Conservation (phyloP, 23 red algal species). For the Gracilaria gracilis region DNA sequence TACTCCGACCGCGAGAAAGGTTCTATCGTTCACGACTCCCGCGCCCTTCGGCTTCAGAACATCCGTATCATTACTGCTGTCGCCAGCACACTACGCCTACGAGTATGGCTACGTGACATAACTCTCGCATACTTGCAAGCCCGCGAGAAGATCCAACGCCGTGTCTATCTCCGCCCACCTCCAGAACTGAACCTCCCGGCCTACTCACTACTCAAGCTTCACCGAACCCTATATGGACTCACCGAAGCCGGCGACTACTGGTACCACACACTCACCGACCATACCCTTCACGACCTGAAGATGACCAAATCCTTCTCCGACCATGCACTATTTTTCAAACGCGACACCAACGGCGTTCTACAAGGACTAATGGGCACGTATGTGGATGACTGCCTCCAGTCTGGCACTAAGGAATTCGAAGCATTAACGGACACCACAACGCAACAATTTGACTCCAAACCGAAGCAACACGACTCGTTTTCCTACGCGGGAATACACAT, state of each 20-base stretch:
- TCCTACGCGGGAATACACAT: not conserved
- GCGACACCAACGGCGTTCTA: not conserved
- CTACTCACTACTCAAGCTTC: not conserved
- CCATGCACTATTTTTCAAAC: not conserved
- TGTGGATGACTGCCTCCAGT: conserved; percentile 42
- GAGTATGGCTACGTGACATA: conserved; percentile 27
- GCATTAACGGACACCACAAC: not conserved
- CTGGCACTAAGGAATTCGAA: conserved; percentile 35
- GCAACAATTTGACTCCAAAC: conserved; percentile 17
- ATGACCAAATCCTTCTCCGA: conserved; percentile 6
- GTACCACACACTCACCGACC: not conserved
- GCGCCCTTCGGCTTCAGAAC: not conserved
- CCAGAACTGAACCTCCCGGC: not conserved
- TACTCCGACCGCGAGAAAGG: conserved; percentile 29
- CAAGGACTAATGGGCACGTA: conserved; percentile 36
- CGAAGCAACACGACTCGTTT: not conserved
- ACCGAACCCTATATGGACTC: conserved; percentile 38
- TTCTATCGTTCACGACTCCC: conserved; percentile 15
- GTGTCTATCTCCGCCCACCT: conserved; percentile 2
- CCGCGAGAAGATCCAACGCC: not conserved
- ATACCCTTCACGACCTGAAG: conserved; percentile 20
- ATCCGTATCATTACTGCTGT: not conserved
- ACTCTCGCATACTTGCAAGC: conserved; percentile 44
- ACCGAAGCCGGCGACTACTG: conserved; percentile 49
- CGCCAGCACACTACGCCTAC: not conserved